Evolutionary conservation across 345 rosid genomes (phyloP).

Genomic region (Boechera stricta): DNA sequence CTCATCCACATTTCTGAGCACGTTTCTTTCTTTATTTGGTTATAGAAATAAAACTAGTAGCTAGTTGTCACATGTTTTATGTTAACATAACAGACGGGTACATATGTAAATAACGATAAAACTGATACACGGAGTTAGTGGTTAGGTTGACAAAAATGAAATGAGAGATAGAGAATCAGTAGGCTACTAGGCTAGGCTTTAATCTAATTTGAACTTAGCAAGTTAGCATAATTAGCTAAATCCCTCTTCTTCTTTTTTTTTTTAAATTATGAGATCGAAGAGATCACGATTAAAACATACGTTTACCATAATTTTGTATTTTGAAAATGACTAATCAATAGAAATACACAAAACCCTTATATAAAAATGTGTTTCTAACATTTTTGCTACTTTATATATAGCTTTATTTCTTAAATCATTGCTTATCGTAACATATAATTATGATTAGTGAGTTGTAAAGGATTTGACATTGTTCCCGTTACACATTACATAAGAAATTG

Average conservation of each 20-base stretch:
- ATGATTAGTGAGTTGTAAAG: slow-evolving; percentile 40
- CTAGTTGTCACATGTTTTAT: slow-evolving; percentile 29
- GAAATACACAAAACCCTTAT: not conserved
- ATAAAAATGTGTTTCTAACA: not conserved
- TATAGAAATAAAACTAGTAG: not conserved
- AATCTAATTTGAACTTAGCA: not conserved
- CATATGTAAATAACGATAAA: not conserved
- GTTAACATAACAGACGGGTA: not conserved
- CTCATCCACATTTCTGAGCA: slow-evolving; percentile 41
- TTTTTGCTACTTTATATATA: not conserved
- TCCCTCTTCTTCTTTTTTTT: not conserved
- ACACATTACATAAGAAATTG: slow-evolving; percentile 25
- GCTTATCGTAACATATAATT: slow-evolving; percentile 9
- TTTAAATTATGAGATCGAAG: not conserved
- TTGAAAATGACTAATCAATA: not conserved
- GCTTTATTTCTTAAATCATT: not conserved
- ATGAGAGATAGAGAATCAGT: not conserved
- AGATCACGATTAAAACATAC: not conserved
- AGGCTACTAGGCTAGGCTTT: slow-evolving; percentile 22
- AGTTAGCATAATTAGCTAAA: not conserved
- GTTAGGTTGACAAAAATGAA: slow-evolving; percentile 10
- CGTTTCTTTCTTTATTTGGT: slow-evolving; percentile 29
- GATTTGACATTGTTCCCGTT: slow-evolving; percentile 40
- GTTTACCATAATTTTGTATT: not conserved
- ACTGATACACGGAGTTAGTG: not conserved